These are phyloP conservation scores for Picocystis sp. DNA, from an alignment of 163 green algal genomes.

Conservation along the genomic window DNA sequence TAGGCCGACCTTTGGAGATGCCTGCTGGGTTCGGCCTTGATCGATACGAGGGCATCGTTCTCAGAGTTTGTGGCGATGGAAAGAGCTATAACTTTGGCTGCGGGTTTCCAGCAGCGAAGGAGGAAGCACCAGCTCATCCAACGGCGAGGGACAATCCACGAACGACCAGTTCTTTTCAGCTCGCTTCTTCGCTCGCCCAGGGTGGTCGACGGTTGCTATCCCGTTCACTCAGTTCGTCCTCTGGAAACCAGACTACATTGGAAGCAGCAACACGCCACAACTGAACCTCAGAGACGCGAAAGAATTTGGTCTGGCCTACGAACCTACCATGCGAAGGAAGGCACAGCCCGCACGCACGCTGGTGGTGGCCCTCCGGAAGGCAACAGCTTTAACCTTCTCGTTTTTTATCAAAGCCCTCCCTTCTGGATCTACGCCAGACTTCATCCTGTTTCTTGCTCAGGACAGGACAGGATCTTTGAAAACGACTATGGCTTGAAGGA, in stretches of 20 bases:
- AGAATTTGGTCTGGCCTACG: conserved; percentile 2
- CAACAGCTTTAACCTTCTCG: conserved; percentile 41
- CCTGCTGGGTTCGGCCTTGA: no score
- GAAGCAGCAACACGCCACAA: neutral
- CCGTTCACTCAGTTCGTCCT: conserved; percentile 47
- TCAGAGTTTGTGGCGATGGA: conserved; percentile 62
- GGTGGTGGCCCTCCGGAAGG: no score
- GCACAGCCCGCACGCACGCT: no score
- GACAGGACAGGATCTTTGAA: conserved; percentile 29
- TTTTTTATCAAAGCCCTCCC: conserved; percentile 33
- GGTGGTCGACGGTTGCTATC: conserved; percentile 38
- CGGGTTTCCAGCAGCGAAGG: neutral
- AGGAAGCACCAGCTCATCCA: conserved; percentile 20
- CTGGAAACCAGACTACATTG: conserved; percentile 17
- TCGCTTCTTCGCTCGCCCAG: conserved; percentile 35
- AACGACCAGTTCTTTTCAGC: conserved; percentile 25
- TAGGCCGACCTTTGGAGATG: no score
- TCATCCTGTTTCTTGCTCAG: conserved; percentile 84
- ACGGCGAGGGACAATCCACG: conserved; percentile 1
- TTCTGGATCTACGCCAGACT: conserved; percentile 40
- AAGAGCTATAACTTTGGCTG: conserved; percentile 60
- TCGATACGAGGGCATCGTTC: conserved; percentile 49
- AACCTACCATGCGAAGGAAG: neutral
- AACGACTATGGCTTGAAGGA: conserved; percentile 6
- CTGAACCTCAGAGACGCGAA: neutral